Base-by-base conservation (phyloP, 2,329 filamentous ascomycete genomes). In the Trichothecium sympodiale region DNA sequence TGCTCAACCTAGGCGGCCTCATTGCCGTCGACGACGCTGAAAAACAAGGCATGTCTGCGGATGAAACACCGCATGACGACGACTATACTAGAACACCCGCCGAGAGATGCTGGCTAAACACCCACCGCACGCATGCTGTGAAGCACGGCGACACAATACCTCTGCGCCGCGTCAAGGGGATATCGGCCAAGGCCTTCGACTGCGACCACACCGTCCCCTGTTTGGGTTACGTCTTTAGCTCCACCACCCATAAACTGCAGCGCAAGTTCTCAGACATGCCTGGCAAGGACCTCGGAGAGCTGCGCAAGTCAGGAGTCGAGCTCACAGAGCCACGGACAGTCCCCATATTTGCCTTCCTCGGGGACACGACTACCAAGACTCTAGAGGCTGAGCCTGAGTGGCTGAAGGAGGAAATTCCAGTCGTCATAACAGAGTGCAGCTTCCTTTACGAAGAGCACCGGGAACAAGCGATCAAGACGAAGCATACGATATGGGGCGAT, bases 401-500 rank as follows among this genome's bases (percentile, higher is more conserved):
- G 62, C 39, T 69, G 18, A 16, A 20, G n/a, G 44, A 49, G 1
- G 61, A 52, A 1, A 55, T 67, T 12, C 53, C 57, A 6, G 62
- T 68, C 5, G 64, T 69, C 35, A 62, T 69, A 27, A 67, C 63
- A 1, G 65, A 69, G 48, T 69, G 65, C 44, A 67, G 62, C 38
- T 69, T 69, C 41, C 36, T 69, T 20, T 53, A 52, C 20, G 57
- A 62, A 28, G 53, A 59, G 43, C 65, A 69, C 43, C 47, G 55
- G 14, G 47, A 44, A 3, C 64, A 67, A 49, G 64, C 64, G 2
- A 54, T 50, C 8, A 59, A 58, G 49, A 68, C 65, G 5, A 65
- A 64, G 44, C 65, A 69, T 40, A 69, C 65, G 0, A 46, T 58
- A 17, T 69, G 65, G 65, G 43, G 43, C 12, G 64, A 69, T 29